Evolutionary conservation across 2,329 filamentous ascomycete genomes (phyloP).

Genomic region (Zarea fungicola): DNA sequence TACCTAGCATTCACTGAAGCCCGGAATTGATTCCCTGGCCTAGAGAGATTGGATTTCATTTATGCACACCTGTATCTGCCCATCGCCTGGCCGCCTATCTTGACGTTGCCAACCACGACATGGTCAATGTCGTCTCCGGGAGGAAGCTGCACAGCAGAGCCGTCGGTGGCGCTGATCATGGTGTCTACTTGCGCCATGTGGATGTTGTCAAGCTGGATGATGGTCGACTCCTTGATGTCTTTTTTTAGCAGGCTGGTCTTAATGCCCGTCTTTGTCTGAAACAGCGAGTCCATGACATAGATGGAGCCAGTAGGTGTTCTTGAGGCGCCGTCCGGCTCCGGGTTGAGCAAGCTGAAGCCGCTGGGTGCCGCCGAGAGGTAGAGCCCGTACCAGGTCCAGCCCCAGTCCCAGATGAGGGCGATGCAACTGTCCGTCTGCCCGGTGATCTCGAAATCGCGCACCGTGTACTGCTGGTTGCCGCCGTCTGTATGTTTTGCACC

Average conservation of each 20-base stretch:
- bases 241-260: not conserved
- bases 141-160: too few species aligned
- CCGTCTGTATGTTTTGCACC: not conserved
- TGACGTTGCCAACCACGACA: too few species aligned
- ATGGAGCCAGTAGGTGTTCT: not conserved
- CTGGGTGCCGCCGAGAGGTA: not conserved
- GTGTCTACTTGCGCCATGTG: too few species aligned
- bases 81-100: too few species aligned
- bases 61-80: too few species aligned
- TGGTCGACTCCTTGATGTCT: not conserved
- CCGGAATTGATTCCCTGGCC: too few species aligned
- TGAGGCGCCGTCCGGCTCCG: not conserved
- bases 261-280: not conserved
- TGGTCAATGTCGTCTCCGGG: too few species aligned
- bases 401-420: constrained; percentile 14
- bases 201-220: not conserved
- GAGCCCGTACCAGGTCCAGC: constrained; percentile 6
- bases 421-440: constrained; percentile 1
- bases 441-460: not conserved
- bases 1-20: too few species aligned
- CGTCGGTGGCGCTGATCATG: too few species aligned
- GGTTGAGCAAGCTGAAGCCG: not conserved
- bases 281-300: constrained; percentile 1
- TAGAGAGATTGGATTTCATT: too few species aligned
- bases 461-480: constrained; percentile 11